Conservation (phyloP, 2,329 filamentous ascomycete species). For the Pseudocercospora macadamiae region DNA sequence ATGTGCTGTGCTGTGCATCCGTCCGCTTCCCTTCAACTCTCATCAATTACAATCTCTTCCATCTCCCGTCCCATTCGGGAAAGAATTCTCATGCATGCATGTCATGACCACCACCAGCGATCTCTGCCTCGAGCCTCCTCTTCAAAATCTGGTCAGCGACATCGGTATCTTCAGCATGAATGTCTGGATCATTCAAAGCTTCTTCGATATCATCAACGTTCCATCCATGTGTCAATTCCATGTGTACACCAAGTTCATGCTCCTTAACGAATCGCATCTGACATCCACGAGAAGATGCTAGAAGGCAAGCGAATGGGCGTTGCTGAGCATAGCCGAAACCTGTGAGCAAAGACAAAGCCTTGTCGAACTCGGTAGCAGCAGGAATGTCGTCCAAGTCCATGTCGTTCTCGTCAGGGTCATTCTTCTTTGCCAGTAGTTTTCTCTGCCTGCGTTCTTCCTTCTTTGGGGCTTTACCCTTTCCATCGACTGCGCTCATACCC, state of each 20-base stretch:
- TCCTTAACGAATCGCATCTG: constrained; percentile 59
- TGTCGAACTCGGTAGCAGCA: constrained; percentile 10
- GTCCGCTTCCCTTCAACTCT: background rate
- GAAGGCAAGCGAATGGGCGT: constrained; percentile 56
- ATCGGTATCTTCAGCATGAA: constrained; percentile 1
- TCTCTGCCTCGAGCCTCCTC: constrained; percentile 1
- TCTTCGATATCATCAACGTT: constrained; percentile 44
- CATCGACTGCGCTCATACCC: constrained; percentile 47
- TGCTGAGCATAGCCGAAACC: constrained; percentile 59
- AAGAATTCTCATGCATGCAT: background rate
- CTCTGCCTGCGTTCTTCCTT: background rate
- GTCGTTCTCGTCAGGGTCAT: constrained; percentile 15
- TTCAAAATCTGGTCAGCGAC: constrained; percentile 1
- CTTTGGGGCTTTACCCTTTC: background rate
- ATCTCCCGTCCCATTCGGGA: background rate
- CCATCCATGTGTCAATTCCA: constrained; percentile 50
- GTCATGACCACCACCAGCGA: background rate
- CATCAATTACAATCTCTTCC: background rate
- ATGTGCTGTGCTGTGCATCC: background rate
- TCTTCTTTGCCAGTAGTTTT: background rate
- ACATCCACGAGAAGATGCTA: constrained; percentile 47
- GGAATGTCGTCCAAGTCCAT: constrained; percentile 20
- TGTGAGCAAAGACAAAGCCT: constrained; percentile 49
- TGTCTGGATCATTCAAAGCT: constrained; percentile 34
- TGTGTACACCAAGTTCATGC: constrained; percentile 61